Conservation (phyloP, 1,284 basidiomycete species). For the Cutaneotrichosporon arboriforme region DNA sequence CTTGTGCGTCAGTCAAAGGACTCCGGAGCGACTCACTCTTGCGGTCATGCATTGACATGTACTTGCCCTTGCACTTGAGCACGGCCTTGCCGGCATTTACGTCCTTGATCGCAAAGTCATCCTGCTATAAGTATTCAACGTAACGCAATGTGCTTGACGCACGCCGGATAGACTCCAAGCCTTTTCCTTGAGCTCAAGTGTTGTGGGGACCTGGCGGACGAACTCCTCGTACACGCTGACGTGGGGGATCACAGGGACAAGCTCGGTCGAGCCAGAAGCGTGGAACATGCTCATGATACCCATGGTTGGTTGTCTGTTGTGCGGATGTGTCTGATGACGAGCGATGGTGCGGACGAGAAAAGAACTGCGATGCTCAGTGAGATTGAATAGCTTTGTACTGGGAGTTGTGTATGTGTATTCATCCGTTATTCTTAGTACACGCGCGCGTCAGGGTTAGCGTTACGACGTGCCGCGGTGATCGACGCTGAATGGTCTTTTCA, state of each 20-base stretch:
- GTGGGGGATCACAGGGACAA: conserved; percentile 37
- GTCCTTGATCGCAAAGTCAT: conserved; percentile 43
- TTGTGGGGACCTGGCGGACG: conserved; percentile 30
- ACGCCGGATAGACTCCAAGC: conserved; percentile 38
- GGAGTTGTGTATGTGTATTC: no score
- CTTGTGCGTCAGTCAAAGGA: conserved; percentile 15
- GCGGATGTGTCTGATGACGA: no score
- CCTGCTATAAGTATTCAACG: conserved; percentile 5
- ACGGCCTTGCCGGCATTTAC: conserved; percentile 32
- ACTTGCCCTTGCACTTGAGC: conserved; percentile 31
- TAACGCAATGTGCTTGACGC: background rate
- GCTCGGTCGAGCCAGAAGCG: conserved; percentile 17
- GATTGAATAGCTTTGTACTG: no score
- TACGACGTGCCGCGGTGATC: no score
- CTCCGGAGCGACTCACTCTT: conserved; percentile 29
- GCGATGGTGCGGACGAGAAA: no score
- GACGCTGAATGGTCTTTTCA: no score
- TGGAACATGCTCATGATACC: conserved; percentile 31
- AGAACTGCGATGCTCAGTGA: no score
- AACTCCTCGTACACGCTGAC: conserved; percentile 35
- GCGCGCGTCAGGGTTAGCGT: no score
- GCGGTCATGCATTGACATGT: conserved; percentile 34
- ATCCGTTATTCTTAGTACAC: no score
- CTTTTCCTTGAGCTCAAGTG: conserved; percentile 43
- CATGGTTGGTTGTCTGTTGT: background rate